Evolutionary conservation across 805 yeast genomes (phyloP).

Genomic region (Cyberlindnera xylosilytica): DNA sequence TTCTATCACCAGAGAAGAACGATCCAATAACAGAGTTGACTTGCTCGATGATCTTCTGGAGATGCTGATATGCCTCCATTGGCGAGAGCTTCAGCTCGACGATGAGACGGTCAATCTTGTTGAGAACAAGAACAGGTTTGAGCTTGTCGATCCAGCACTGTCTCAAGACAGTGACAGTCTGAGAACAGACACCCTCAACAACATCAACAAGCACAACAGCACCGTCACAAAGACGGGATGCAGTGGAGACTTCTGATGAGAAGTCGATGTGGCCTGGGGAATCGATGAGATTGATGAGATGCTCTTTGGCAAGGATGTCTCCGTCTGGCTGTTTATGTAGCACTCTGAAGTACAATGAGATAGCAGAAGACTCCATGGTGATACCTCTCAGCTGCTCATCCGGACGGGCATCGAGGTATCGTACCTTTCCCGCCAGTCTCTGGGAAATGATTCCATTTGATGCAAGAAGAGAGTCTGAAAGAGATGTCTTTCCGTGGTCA

Average conservation of each 20-base stretch:
- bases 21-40: constrained; percentile 94
- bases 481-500: constrained; percentile 96
- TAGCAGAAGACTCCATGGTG: constrained; percentile 96
- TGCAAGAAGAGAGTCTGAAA: constrained; percentile 88
- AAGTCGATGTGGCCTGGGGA: constrained; percentile 99
- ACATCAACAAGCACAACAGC: constrained; percentile 94
- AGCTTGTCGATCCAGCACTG: constrained; percentile 95
- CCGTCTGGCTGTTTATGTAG: constrained; percentile 42
- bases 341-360: constrained; percentile 84
- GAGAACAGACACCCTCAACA: constrained; percentile 98
- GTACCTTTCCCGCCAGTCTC: constrained; percentile 89
- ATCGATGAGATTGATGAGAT: constrained; percentile 87
- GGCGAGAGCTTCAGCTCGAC: constrained; percentile 81
- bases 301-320: constrained; percentile 57
- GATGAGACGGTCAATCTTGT: constrained; percentile 85
- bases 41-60: constrained; percentile 79
- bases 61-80: constrained; percentile 78
- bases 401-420: constrained; percentile 89
- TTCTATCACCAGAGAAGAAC: constrained; percentile 87
- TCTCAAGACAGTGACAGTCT: constrained; percentile 89
- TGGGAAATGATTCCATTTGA: constrained; percentile 96
- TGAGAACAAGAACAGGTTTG: constrained; percentile 82
- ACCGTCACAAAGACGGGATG: constrained; percentile 94
- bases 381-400: constrained; percentile 97
- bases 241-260: constrained; percentile 93